Percentiles rank a stretch among this genome's conserved stretches.
Conservation (phyloP, 1,284 basidiomycete genomes). For the Ustilago curta region DNA sequence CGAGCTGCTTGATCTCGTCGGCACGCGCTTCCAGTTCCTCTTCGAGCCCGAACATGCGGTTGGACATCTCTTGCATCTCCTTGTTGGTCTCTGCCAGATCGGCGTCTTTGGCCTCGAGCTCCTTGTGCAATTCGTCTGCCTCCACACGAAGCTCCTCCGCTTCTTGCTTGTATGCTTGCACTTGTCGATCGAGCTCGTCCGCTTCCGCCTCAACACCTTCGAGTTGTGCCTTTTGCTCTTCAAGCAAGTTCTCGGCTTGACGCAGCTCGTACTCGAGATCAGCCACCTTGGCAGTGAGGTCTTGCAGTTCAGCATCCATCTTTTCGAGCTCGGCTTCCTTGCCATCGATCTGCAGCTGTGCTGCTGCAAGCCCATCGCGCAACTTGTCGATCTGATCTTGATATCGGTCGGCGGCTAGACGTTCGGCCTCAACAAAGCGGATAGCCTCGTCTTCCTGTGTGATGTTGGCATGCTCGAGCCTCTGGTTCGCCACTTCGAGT, state of each 20-base stretch:
- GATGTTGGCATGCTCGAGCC: slow-evolving; percentile 54
- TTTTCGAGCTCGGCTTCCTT: slow-evolving; percentile 62
- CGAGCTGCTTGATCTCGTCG: slow-evolving; percentile 72
- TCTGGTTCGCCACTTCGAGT: slow-evolving; percentile 53
- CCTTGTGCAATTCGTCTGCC: slow-evolving; percentile 46
- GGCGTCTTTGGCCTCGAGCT: slow-evolving; percentile 57
- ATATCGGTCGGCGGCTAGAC: slow-evolving; percentile 44
- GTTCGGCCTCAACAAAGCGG: slow-evolving; percentile 41
- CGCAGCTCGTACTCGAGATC: slow-evolving; percentile 62
- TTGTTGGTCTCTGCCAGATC: slow-evolving; percentile 72
- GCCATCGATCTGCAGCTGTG: slow-evolving; percentile 59
- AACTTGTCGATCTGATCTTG: slow-evolving; percentile 55
- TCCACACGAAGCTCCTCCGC: slow-evolving; percentile 62
- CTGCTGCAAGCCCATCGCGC: slow-evolving; percentile 62
- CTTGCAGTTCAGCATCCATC: slow-evolving; percentile 53
- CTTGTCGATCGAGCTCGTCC: slow-evolving; percentile 49
- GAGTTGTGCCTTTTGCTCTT: slow-evolving; percentile 72
- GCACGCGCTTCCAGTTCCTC: slow-evolving; percentile 50
- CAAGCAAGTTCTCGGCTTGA: slow-evolving; percentile 41
- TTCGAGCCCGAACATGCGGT: slow-evolving; percentile 51
- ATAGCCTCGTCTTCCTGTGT: slow-evolving; percentile 51
- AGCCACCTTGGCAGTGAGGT: slow-evolving; percentile 46
- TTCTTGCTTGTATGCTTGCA: slow-evolving; percentile 56
- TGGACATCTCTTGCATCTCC: slow-evolving; percentile 74
- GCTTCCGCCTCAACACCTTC: slow-evolving; percentile 54